phyloP scores from a whole-genome alignment of 352 stramenopile species.

The Globisporangium carolinianum region DNA sequence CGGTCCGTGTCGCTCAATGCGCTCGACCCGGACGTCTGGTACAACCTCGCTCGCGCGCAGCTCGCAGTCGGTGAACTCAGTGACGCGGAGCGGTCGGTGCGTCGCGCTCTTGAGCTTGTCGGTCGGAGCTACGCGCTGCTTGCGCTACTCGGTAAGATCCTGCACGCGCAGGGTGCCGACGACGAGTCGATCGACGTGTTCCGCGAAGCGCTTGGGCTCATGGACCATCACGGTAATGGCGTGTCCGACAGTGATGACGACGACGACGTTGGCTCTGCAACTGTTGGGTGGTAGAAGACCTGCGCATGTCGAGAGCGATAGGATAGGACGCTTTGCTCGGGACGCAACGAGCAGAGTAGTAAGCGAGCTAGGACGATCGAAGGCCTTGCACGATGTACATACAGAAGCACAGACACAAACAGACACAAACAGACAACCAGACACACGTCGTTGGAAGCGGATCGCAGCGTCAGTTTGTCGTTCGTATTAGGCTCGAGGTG shows the following conservation, averaged over 20 bases:
- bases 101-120: constrained; percentile 40
- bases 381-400: not conserved
- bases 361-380: not conserved
- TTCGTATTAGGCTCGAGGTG: too few relatives aligned
- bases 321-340: not conserved
- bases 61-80: constrained; percentile 44
- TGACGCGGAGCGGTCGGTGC: constrained; percentile 64
- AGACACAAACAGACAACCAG: not conserved
- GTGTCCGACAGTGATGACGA: constrained; percentile 57
- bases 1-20: constrained; percentile 61
- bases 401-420: not conserved
- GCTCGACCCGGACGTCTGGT: constrained; percentile 69
- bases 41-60: constrained; percentile 61
- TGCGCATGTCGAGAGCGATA: not conserved
- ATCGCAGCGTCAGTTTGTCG: not conserved
- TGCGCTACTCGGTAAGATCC: constrained; percentile 77
- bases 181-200: constrained; percentile 73
- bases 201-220: constrained; percentile 61
- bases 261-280: constrained; percentile 73
- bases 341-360: not conserved
- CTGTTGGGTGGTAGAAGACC: constrained; percentile 56
- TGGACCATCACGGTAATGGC: constrained; percentile 39
- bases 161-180: constrained; percentile 74
- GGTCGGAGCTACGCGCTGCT: constrained; percentile 57
- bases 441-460: not conserved